phyloP scores from a whole-genome alignment of 164 flowering plant species.

The Tetrastigma voinierianum region DNA sequence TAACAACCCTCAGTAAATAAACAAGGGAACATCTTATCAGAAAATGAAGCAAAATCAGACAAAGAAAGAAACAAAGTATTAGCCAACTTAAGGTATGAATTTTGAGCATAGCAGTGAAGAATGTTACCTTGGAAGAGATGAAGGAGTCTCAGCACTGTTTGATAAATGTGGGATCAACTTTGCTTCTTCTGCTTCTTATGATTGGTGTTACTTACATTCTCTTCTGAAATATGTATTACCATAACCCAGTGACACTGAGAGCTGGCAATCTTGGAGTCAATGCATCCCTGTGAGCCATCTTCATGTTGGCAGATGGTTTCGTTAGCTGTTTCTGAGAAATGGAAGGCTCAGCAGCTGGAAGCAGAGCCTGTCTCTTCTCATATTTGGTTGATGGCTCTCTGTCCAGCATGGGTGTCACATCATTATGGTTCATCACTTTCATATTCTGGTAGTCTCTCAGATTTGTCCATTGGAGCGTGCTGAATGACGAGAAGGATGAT shows the following conservation, averaged over 20 bases:
- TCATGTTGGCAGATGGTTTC: slow-evolving; percentile 12
- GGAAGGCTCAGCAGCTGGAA: slow-evolving; percentile 9
- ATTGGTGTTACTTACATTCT: slow-evolving; percentile 17
- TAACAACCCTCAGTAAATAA: background rate
- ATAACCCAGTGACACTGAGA: background rate
- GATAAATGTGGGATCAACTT: background rate
- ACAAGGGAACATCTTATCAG: too few relatives aligned
- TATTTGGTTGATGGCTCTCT: slow-evolving; percentile 1
- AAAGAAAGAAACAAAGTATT: background rate
- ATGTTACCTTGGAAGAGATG: slow-evolving; percentile 18
- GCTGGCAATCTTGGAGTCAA: slow-evolving; percentile 9
- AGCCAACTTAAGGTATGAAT: background rate
- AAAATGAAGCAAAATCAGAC: background rate
- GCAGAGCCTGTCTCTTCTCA: background rate
- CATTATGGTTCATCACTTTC: background rate
- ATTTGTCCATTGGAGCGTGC: background rate
- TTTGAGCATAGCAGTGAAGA: background rate
- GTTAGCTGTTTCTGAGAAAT: slow-evolving; percentile 2
- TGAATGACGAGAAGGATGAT: background rate
- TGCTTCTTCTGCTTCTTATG: slow-evolving; percentile 13
- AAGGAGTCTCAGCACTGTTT: slow-evolving; percentile 19
- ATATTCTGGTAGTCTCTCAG: background rate
- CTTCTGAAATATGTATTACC: slow-evolving; percentile 6
- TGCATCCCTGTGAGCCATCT: slow-evolving; percentile 2
- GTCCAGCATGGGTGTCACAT: background rate